Conservation (phyloP, 768 basidiomycete species). For the Clathrus columnatus region DNA sequence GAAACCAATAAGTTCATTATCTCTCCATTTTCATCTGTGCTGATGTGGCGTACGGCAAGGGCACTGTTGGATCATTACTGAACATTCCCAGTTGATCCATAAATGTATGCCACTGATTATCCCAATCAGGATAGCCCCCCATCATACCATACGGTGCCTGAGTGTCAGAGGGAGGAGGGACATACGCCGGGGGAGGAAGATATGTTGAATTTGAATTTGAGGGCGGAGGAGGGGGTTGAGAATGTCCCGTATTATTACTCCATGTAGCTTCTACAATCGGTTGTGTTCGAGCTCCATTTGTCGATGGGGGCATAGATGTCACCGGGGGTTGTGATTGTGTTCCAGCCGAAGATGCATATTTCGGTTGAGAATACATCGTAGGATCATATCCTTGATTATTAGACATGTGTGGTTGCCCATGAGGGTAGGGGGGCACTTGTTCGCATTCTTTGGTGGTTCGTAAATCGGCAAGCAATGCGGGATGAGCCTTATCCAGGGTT, state of each 20-base stretch:
- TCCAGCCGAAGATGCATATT: neutral
- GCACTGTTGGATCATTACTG: neutral
- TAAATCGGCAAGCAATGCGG: slow-evolving; percentile 6
- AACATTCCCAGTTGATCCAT: slow-evolving; percentile 11
- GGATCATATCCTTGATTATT: neutral
- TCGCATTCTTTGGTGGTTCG: neutral
- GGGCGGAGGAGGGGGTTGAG: neutral
- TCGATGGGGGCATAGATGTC: neutral
- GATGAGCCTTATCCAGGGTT: slow-evolving; percentile 5
- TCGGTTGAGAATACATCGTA: neutral
- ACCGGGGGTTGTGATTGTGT: neutral
- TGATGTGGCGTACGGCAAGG: neutral
- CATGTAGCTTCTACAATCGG: neutral
- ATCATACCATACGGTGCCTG: neutral
- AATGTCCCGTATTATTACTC: neutral
- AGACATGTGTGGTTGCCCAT: neutral
- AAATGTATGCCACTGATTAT: slow-evolving; percentile 10
- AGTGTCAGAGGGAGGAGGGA: slow-evolving; percentile 5
- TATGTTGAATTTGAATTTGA: neutral
- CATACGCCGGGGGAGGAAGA: neutral
- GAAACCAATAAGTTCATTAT: neutral
- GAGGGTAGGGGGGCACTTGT: neutral
- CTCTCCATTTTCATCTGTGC: slow-evolving; percentile 1
- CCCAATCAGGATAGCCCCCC: slow-evolving; percentile 6
- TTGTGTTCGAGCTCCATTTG: neutral